Percentiles rank a stretch among this genome's conserved stretches.
Conservation (phyloP, 2,329 filamentous ascomycete species). For the Beauveria varroae region DNA sequence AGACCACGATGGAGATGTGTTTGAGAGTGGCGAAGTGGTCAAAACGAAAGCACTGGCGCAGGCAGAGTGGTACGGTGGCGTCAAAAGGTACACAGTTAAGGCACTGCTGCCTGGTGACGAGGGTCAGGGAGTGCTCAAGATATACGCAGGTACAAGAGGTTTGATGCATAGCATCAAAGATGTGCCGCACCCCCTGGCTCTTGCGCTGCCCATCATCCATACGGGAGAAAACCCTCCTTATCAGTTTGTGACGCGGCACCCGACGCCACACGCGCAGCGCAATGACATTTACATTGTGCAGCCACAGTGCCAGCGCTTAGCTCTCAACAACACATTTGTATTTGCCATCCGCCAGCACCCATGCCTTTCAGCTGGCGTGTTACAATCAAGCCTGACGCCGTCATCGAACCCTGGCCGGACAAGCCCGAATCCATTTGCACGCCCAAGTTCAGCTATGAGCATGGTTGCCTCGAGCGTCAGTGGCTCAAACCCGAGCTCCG, state of each 20-base stretch:
- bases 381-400: constrained; percentile 33
- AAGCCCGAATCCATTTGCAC: constrained; percentile 54
- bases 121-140: constrained; percentile 76
- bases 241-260: constrained; percentile 86
- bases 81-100: constrained; percentile 91
- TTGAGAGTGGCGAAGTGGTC: constrained; percentile 82
- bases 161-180: constrained; percentile 97
- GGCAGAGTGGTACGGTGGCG: constrained; percentile 79
- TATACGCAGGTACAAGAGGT: constrained; percentile 90
- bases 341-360: constrained; percentile 94
- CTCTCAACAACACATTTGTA: constrained; percentile 95
- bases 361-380: constrained; percentile 37
- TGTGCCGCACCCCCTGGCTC: constrained; percentile 84
- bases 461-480: constrained; percentile 52
- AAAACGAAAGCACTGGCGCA: constrained; percentile 84
- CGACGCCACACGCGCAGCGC: constrained; percentile 92
- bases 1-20: constrained; percentile 84
- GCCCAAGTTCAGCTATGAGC: constrained; percentile 57
- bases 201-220: constrained; percentile 85
- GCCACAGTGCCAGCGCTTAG: constrained; percentile 82
- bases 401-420: constrained; percentile 39
- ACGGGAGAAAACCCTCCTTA: constrained; percentile 89
- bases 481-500: constrained; percentile 49
- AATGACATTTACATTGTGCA: constrained; percentile 97
- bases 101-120: constrained; percentile 87